These are phyloP conservation scores for Chlorella variabilis DNA, from an alignment of 163 green algal species.

Conservation along the genomic window DNA sequence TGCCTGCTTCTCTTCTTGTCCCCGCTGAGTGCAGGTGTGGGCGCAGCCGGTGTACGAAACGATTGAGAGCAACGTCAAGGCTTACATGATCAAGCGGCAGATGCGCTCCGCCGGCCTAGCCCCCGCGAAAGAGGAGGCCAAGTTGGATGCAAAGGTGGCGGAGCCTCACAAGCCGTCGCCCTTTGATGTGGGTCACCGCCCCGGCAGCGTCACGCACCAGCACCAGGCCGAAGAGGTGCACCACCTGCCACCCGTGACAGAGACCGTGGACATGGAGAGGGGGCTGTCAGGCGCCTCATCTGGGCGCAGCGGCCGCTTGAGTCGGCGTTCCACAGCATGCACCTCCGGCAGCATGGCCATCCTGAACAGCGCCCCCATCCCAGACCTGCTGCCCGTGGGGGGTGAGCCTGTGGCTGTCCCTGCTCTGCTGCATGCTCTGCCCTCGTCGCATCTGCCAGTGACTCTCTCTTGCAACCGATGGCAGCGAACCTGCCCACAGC, in stretches of 20 bases:
- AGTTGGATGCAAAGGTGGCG: not conserved
- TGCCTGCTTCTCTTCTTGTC: too few relatives aligned
- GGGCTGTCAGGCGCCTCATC: too few relatives aligned
- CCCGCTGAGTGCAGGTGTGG: slow-evolving; percentile 22
- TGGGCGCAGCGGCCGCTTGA: too few relatives aligned
- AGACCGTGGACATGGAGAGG: not conserved
- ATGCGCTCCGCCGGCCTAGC: not conserved
- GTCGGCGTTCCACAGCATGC: not conserved
- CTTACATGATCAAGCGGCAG: slow-evolving; percentile 1
- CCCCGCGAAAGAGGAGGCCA: not conserved
- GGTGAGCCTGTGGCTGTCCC: not conserved
- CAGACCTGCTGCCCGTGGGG: not conserved
- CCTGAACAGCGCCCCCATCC: not conserved
- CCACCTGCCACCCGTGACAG: slow-evolving; percentile 8
- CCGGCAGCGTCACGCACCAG: not conserved
- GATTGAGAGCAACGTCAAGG: slow-evolving; percentile 42
- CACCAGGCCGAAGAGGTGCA: not conserved
- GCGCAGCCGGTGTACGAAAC: slow-evolving; percentile 39
- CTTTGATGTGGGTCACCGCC: not conserved
- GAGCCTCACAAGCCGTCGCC: not conserved
- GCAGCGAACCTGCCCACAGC: too few relatives aligned
- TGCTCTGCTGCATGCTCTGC: not conserved
- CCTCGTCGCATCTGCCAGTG: too few relatives aligned
- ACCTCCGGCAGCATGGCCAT: not conserved
- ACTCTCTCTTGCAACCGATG: too few relatives aligned